These are phyloP conservation scores for Pinus tabuliformis DNA, from an alignment of 75 land plant species.

Conservation along the genomic window DNA sequence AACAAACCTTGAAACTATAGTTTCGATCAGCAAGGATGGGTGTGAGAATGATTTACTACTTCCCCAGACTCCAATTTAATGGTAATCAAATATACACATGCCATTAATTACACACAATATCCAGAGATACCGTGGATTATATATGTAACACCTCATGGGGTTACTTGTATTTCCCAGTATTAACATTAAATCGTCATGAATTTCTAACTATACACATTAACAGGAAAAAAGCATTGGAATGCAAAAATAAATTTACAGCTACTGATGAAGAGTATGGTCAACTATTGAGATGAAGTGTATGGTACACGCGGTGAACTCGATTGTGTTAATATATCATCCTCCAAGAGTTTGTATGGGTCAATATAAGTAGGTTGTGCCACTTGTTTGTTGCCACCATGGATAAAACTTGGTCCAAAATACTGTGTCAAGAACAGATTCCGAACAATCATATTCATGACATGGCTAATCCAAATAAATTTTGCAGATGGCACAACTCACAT, in stretches of 20 bases:
- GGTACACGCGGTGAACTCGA: slow-evolving; percentile 20
- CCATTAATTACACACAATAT: neutral
- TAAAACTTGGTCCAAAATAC: slow-evolving; percentile 76
- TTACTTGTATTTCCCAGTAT: neutral
- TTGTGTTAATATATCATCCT: slow-evolving; percentile 54
- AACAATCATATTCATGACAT: neutral
- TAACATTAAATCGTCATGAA: neutral
- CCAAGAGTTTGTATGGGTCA: slow-evolving; percentile 72
- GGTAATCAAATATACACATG: neutral
- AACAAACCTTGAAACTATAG: no score
- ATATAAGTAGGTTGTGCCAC: slow-evolving; percentile 44
- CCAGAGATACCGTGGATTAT: no score
- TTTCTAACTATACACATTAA: neutral
- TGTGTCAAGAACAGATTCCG: slow-evolving; percentile 24
- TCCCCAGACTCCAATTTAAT: neutral
- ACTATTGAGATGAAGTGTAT: slow-evolving; percentile 9
- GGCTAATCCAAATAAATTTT: neutral
- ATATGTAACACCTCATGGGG: neutral
- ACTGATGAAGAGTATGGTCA: slow-evolving; percentile 1
- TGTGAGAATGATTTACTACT: no score
- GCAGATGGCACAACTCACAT: neutral
- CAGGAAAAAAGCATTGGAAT: neutral
- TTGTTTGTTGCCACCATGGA: slow-evolving; percentile 55
- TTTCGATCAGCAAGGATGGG: no score
- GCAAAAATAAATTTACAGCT: neutral